Base-by-base conservation (phyloP, 345 rosid genomes). In the Gossypioides kirkii region DNA sequence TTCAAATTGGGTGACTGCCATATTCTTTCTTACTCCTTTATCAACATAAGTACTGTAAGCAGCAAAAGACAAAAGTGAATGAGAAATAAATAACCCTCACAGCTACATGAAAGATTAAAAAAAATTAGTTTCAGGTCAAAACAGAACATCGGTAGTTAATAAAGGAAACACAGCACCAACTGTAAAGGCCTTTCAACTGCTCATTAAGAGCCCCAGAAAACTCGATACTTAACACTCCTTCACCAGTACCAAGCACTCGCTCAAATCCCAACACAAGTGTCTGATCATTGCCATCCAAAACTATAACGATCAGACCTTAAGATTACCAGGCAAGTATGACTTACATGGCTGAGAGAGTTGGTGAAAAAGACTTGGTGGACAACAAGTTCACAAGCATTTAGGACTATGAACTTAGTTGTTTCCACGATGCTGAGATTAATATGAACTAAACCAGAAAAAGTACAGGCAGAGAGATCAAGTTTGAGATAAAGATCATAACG, bases 1-100 rank as follows among this genome's bases (percentile, higher is more conserved):
- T 92, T 92, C 99, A 80, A 95, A 95, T 80, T 95, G 99, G 1
- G 99, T 95, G 53, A 95, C 99, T 5, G 96, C 99, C 99, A 95
- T 92, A 64, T 95, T 91, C 90, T 86, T 95, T 78, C 76, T 77
- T 74, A 65, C 68, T 46, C 71, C 86, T 62, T 79, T 74, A 54
- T 82, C 79, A 52, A 68, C 41, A 28, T 75, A 82, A 58, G 84
- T 72, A 75, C 87, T 84, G 71, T 59, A 61, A 47, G 70, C 36
- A 17, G 6, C 16, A 26, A 7, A 70, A 46, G 18, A 49, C 54
- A 23, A 62, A 13, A 49, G 17, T 58, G 7, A 8, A 60, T 6
- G 64, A 60, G 18, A 60, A 59, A 60, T 32, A 17, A 32, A 61
- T 16, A 32, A 61, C 17, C 10, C 18, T 4, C 6, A 4, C 36